Percentiles rank a stretch among this genome's conserved stretches.
These are phyloP conservation scores for Chlamydomonas asymmetrica DNA, from an alignment of 139 green algal species.

Conservation along the genomic window DNA sequence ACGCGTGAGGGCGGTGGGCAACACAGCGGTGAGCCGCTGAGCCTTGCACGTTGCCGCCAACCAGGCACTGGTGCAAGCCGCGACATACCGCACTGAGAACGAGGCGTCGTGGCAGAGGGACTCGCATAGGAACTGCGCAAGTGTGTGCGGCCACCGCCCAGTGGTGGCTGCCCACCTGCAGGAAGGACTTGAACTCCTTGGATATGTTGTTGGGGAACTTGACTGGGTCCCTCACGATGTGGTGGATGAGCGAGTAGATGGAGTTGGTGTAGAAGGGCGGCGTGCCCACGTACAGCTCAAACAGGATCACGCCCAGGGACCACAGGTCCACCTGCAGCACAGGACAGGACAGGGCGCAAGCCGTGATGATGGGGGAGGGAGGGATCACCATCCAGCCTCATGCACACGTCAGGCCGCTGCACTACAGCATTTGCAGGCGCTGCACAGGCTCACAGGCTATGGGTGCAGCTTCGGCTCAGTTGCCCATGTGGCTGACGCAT, in stretches of 20 bases:
- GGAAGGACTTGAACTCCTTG: constrained; percentile 87
- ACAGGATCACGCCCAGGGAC: constrained; percentile 98
- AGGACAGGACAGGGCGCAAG: constrained; percentile 2
- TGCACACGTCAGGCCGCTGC: background rate
- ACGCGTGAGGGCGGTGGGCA: no score
- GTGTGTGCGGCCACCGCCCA: no score
- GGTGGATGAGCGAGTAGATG: constrained; percentile 85
- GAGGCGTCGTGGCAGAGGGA: no score
- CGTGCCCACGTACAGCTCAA: constrained; percentile 95
- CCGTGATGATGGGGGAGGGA: no score
- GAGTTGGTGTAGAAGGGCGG: constrained; percentile 99
- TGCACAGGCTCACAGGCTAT: no score
- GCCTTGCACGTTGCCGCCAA: background rate
- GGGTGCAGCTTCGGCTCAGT: background rate
- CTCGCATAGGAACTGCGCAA: no score
- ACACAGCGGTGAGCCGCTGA: no score
- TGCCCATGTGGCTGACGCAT: background rate
- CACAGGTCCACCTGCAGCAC: constrained; percentile 89
- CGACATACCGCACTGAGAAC: background rate
- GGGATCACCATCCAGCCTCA: background rate
- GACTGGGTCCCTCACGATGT: constrained; percentile 83
- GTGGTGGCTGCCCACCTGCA: constrained; percentile 76
- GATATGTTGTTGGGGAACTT: constrained; percentile 89
- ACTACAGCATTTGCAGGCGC: background rate
- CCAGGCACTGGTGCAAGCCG: background rate